Conservation (phyloP, 257 asterid genomes). For the Verbascum thapsus region DNA sequence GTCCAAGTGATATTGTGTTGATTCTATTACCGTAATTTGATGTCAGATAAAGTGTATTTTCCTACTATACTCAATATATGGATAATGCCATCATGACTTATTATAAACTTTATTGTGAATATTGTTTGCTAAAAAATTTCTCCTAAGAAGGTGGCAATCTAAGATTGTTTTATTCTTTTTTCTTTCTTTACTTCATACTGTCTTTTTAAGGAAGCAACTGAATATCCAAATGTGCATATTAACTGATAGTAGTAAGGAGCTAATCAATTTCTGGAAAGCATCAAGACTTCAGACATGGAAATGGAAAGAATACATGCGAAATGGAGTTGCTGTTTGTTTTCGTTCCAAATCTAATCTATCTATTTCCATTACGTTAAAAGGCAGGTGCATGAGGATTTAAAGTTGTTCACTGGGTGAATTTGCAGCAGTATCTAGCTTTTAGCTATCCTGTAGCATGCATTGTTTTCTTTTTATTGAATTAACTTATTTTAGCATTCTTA, state of each 20-base stretch:
- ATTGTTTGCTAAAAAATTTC: background rate
- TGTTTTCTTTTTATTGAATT: slow-evolving; percentile 6
- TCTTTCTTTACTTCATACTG: background rate
- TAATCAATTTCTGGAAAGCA: background rate
- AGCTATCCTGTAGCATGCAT: slow-evolving; percentile 1
- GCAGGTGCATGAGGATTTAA: slow-evolving; percentile 7
- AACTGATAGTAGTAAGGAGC: slow-evolving; percentile 2
- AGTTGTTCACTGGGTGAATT: background rate
- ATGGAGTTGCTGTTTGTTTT: background rate
- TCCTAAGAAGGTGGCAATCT: background rate
- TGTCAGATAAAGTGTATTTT: background rate
- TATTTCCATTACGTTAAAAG: slow-evolving; percentile 3
- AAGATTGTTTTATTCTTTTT: background rate
- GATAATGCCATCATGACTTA: background rate
- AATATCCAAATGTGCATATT: background rate
- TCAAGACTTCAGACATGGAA: background rate
- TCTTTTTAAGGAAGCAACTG: background rate
- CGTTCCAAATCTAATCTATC: background rate
- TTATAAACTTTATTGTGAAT: background rate
- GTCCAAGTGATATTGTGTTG: slow-evolving; percentile 5
- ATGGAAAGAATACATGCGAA: background rate
- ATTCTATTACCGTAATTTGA: slow-evolving; percentile 1
- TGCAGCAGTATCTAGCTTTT: slow-evolving; percentile 16
- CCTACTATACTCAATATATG: background rate
- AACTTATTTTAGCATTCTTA: background rate